phyloP scores from a whole-genome alignment of 1,284 basidiomycete species.

The Volvariella surrecta region DNA sequence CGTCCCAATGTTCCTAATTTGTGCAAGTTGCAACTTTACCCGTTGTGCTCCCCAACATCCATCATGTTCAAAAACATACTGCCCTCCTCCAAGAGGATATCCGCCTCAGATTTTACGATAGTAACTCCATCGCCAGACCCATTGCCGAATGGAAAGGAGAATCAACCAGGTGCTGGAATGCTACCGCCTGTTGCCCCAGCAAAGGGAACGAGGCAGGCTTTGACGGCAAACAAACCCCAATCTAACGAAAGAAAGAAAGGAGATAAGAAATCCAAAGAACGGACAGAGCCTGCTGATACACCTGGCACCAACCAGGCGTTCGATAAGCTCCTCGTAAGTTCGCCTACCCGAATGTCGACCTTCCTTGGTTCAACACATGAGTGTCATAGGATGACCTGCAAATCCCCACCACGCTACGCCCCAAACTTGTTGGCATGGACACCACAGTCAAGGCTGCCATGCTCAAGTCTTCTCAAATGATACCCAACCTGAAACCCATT shows the following conservation, averaged over 20 bases:
- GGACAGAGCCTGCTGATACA: slow-evolving; percentile 21
- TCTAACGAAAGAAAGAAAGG: slow-evolving; percentile 29
- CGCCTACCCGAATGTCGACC: background rate
- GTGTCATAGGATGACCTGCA: slow-evolving; percentile 71
- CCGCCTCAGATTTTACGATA: slow-evolving; percentile 64
- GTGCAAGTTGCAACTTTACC: slow-evolving; percentile 5
- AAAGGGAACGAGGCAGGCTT: slow-evolving; percentile 18
- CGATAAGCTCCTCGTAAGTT: slow-evolving; percentile 59
- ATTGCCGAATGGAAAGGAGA: slow-evolving; percentile 51
- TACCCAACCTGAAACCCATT: slow-evolving; percentile 34
- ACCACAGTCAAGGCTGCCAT: slow-evolving; percentile 82
- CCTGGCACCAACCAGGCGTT: slow-evolving; percentile 53
- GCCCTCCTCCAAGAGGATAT: slow-evolving; percentile 52
- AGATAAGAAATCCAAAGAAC: slow-evolving; percentile 31
- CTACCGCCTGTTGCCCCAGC: slow-evolving; percentile 3
- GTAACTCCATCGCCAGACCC: slow-evolving; percentile 40
- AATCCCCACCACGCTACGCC: slow-evolving; percentile 68
- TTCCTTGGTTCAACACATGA: slow-evolving; percentile 2
- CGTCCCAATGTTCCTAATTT: slow-evolving; percentile 24
- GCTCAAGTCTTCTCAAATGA: slow-evolving; percentile 73
- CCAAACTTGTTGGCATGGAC: slow-evolving; percentile 73
- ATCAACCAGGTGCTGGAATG: slow-evolving; percentile 30
- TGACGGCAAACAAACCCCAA: slow-evolving; percentile 22
- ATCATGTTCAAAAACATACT: slow-evolving; percentile 72
- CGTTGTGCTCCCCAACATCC: slow-evolving; percentile 8